Percentiles rank a stretch among this genome's conserved stretches.
These are phyloP conservation scores for Colletotrichum musicola DNA, from an alignment of 2,329 filamentous ascomycete genomes.

Conservation along the genomic window DNA sequence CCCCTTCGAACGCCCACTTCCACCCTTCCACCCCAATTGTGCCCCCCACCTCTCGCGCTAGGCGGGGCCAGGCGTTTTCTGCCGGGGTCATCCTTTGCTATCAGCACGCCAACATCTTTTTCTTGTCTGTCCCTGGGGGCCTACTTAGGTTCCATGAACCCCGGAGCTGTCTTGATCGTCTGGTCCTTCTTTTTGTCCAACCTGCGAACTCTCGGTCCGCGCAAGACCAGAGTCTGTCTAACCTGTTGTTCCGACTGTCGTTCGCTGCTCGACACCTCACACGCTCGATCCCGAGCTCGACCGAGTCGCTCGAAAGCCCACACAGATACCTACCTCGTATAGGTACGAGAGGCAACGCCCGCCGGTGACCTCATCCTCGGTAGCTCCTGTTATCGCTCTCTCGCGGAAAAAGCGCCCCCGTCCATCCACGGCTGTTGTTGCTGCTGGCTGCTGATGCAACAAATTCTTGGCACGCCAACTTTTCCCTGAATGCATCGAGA, in stretches of 20 bases:
- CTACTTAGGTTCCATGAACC: constrained; percentile 37
- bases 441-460: background rate
- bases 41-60: constrained; percentile 28
- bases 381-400: background rate
- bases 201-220: constrained; percentile 10
- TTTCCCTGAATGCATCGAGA: constrained; percentile 50
- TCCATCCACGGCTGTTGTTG: background rate
- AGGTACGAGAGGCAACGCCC: constrained; percentile 1
- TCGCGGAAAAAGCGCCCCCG: background rate
- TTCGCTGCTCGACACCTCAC: constrained; percentile 8
- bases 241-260: background rate
- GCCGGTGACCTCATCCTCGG: constrained; percentile 26
- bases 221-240: constrained; percentile 12
- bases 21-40: background rate
- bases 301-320: constrained; percentile 1
- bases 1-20: background rate
- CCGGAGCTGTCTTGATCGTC: constrained; percentile 28
- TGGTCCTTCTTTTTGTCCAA: constrained; percentile 26
- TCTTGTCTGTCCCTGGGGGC: constrained; percentile 24
- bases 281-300: background rate
- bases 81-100: constrained; percentile 36
- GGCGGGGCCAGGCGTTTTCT: constrained; percentile 33
- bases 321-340: background rate
- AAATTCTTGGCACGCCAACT: constrained; percentile 25
- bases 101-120: constrained; percentile 37